A percentile compares a stretch with the other conserved stretches of the same genome.
phyloP scores from a whole-genome alignment of 2,329 filamentous ascomycete genomes.

The Chaetomiaceae sp. region DNA sequence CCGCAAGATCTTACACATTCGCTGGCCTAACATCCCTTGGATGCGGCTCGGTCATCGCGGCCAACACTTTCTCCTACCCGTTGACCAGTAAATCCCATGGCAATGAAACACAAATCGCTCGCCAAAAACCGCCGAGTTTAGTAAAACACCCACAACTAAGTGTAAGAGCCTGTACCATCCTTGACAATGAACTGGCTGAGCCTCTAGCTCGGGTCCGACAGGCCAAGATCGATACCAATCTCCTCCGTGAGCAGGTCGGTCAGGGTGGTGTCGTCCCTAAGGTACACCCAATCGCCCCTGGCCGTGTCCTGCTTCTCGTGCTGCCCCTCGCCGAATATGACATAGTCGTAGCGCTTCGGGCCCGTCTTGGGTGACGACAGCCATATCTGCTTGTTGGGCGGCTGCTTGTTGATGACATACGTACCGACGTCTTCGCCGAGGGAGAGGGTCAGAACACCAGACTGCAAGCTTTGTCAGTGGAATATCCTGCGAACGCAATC shows the following conservation, averaged over 20 bases:
- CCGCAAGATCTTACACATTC: neutral
- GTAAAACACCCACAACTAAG: neutral
- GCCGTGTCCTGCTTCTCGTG: constrained; percentile 72
- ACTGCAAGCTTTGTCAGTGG: constrained; percentile 41
- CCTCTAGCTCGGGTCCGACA: constrained; percentile 15
- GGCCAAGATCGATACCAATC: constrained; percentile 58
- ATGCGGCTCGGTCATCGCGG: no score
- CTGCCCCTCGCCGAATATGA: constrained; percentile 65
- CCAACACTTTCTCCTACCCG: neutral
- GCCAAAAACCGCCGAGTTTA: neutral
- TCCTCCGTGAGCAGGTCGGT: constrained; percentile 68
- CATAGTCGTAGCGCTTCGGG: constrained; percentile 92
- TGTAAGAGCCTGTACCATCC: neutral
- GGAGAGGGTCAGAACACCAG: constrained; percentile 75
- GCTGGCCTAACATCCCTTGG: no score
- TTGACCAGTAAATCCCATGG: neutral
- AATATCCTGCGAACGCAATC: neutral
- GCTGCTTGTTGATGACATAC: constrained; percentile 97
- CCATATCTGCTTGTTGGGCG: constrained; percentile 97
- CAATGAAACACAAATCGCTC: neutral
- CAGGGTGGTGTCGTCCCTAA: constrained; percentile 73
- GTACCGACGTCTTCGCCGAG: constrained; percentile 61
- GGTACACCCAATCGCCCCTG: constrained; percentile 76
- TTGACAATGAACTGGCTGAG: constrained; percentile 1
- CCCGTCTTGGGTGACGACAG: constrained; percentile 85